phyloP scores from a whole-genome alignment of 1,284 basidiomycete species.

The Moesziomyces globuligerus region DNA sequence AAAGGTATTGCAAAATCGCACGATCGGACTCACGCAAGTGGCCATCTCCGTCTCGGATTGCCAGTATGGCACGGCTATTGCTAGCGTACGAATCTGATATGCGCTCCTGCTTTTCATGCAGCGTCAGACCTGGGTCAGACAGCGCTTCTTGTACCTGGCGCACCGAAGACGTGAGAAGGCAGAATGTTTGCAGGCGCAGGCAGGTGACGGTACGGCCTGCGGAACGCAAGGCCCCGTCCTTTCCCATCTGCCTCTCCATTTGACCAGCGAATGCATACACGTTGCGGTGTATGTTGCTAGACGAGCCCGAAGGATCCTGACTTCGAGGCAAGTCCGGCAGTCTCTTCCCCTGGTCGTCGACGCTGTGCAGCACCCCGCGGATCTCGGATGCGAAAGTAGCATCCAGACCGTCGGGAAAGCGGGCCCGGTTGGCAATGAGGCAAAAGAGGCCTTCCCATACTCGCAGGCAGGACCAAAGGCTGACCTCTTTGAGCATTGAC shows the following conservation, averaged over 20 bases:
- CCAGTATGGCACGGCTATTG: constrained; percentile 1
- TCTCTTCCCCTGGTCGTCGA: constrained; percentile 10
- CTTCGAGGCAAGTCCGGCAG: constrained; percentile 9
- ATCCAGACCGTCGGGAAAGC: constrained; percentile 3
- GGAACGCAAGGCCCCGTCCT: constrained; percentile 19
- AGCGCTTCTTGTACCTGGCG: constrained; percentile 2
- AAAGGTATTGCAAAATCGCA: not conserved
- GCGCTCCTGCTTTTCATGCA: constrained; percentile 10
- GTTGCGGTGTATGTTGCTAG: not conserved
- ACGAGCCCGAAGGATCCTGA: constrained; percentile 9
- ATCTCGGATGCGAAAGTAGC: not conserved
- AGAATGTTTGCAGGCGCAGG: constrained; percentile 9
- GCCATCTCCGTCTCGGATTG: constrained; percentile 7
- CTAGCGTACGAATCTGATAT: not conserved
- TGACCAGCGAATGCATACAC: constrained; percentile 14
- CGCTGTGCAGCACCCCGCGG: constrained; percentile 1
- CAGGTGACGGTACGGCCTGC: constrained; percentile 17
- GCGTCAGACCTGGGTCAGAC: not conserved
- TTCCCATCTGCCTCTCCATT: constrained; percentile 9
- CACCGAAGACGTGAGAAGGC: constrained; percentile 7
- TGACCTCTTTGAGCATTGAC: constrained; percentile 2
- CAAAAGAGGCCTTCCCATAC: constrained; percentile 16
- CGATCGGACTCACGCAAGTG: constrained; percentile 4
- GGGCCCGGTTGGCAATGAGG: constrained; percentile 8
- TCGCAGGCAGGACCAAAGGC: constrained; percentile 25